Conservation (phyloP, 2,329 filamentous ascomycete genomes). For the Gaeumannomyces tritici region DNA sequence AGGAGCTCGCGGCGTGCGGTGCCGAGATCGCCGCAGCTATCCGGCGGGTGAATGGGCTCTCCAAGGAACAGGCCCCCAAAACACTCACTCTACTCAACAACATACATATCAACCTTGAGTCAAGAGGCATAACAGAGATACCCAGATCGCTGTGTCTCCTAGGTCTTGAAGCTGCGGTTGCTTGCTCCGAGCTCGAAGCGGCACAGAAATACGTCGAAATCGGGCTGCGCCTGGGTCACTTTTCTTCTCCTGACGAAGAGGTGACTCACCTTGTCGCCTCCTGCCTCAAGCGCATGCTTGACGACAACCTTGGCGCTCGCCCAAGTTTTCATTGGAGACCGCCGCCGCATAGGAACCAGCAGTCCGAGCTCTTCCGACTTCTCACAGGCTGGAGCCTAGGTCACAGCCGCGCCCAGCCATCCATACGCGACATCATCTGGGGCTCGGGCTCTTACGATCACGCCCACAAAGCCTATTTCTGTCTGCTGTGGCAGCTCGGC, state of each 20-base stretch:
- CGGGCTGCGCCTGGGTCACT: neutral
- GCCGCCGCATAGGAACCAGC: neutral
- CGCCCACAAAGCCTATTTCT: neutral
- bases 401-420: neutral
- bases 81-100: constrained; percentile 30
- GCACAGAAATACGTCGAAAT: constrained; percentile 11
- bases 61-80: neutral
- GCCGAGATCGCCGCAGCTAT: neutral
- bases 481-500: neutral
- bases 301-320: neutral
- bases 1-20: constrained; percentile 6
- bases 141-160: constrained; percentile 8
- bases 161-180: constrained; percentile 10
- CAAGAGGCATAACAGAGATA: constrained; percentile 7
- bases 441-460: neutral
- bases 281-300: neutral
- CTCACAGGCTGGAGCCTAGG: neutral
- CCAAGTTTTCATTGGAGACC: neutral
- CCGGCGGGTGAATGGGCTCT: constrained; percentile 8
- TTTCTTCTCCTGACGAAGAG: neutral
- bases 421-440: neutral
- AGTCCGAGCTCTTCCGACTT: neutral
- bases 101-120: constrained; percentile 22
- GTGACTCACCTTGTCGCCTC: neutral
- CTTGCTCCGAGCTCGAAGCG: constrained; percentile 6